These are phyloP conservation scores for Lojkania enalia DNA, from an alignment of 2,329 filamentous ascomycete species.

Conservation along the genomic window DNA sequence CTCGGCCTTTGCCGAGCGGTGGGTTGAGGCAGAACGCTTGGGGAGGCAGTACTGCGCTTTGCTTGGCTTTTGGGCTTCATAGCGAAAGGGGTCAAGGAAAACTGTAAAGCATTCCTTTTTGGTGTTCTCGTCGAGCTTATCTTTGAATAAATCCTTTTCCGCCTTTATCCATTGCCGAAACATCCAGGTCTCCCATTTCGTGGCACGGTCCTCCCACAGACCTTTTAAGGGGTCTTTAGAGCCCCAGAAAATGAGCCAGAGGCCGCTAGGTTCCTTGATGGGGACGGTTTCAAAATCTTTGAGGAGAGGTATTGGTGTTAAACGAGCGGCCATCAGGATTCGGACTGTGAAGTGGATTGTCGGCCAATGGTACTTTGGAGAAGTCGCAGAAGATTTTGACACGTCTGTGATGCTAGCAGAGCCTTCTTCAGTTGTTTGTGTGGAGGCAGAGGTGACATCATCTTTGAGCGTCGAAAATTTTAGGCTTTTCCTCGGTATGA, in stretches of 20 bases:
- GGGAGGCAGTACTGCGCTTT: not conserved
- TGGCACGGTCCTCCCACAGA: not conserved
- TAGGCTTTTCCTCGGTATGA: too few relatives aligned
- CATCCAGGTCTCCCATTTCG: conserved; percentile 1
- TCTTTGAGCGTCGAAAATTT: too few relatives aligned
- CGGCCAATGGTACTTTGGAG: too few relatives aligned
- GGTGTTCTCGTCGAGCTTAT: not conserved
- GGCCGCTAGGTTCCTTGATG: not conserved
- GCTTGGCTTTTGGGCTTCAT: not conserved
- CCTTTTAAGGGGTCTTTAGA: not conserved
- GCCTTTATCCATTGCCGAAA: conserved; percentile 3
- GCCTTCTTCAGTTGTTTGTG: too few relatives aligned
- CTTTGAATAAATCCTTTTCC: not conserved
- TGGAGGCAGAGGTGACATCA: too few relatives aligned
- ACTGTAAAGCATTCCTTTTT: conserved; percentile 1
- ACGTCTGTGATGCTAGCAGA: too few relatives aligned
- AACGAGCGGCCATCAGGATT: not conserved
- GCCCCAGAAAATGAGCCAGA: not conserved
- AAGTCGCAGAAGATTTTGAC: too few relatives aligned
- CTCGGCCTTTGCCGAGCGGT: not conserved
- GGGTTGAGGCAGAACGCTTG: not conserved
- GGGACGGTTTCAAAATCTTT: not conserved
- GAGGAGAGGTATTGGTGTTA: not conserved
- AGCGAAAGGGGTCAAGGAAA: not conserved
- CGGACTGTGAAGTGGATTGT: conserved; percentile 2